Base-by-base conservation (phyloP, 2,329 filamentous ascomycete species). In the Phialemonium atrogriseum region DNA sequence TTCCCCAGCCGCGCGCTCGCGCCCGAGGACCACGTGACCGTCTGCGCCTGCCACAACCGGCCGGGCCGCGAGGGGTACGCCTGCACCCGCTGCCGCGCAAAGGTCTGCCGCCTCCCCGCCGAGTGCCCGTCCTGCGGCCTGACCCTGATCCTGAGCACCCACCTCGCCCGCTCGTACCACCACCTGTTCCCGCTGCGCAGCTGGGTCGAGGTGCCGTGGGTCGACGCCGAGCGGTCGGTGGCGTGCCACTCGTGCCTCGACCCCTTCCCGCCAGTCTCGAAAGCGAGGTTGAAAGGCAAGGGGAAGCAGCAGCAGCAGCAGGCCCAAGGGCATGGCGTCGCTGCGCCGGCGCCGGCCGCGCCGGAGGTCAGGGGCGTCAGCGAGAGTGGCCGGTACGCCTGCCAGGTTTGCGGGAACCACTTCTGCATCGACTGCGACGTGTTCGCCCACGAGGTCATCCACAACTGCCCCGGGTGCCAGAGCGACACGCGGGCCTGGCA, bases 351-450 rank as follows among this genome's bases (percentile, higher is more conserved):
- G 10, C 33, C 30, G 11, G 28, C n/a, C n/a, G n/a, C 46, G 5
- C 45, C 52, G 27, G 46, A 55, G 35, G 42, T 55, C 12, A 81
- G 77, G 48, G 79, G 81, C 2, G 80, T 88, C 25, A 89, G 84
- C 53, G 85, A 93, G 62, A 91, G 83, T 50, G 79, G 82, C 28
- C 67, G 91, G 31, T 98, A 98, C 53, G 84, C 84, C 37, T 98
- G 91, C 54, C 74, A 81, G 44, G 78, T 80, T n/a, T 98, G 91
- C 56, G 60, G 71, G 4, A 79, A 84, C 37, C 89, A 96, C 59
- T 98, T 96, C 54, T 98, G 91, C 64, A 93, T 98, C 43, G 91
- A 98, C 55, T 98, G 91, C 55, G 91, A 98, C 55, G 77, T 95
- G 15, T 95, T 91, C 60, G 83, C 85, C 15, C 91, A 98, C 54